Evolutionary conservation across 1,284 basidiomycete genomes (phyloP).

Genomic region (Trichosporon asahii): DNA sequence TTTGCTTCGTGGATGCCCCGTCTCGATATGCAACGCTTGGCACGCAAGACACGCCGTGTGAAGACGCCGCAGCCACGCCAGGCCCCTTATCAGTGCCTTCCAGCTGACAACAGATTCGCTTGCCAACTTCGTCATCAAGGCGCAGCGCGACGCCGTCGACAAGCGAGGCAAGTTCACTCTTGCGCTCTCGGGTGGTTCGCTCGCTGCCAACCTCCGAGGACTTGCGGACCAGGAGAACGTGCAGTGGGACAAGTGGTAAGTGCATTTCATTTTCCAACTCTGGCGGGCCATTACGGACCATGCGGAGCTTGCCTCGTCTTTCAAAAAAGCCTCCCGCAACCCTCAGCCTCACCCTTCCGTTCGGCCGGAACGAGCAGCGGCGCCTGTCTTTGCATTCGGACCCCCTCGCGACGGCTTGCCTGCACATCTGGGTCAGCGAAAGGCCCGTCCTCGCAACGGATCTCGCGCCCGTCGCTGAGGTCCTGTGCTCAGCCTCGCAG

Average conservation of each 20-base stretch:
- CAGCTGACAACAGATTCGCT: constrained; percentile 56
- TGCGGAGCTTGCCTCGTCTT: background rate
- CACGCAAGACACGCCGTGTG: background rate
- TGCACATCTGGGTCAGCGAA: background rate
- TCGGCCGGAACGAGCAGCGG: background rate
- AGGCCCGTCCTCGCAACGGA: too few relatives aligned
- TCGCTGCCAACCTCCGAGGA: constrained; percentile 78
- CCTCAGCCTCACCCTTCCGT: background rate
- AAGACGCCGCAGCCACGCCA: background rate
- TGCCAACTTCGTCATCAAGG: constrained; percentile 81
- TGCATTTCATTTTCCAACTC: background rate
- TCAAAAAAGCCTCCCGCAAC: background rate
- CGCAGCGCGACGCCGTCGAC: constrained; percentile 86
- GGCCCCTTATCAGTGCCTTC: background rate
- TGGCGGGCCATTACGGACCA: too few relatives aligned
- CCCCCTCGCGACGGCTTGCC: background rate
- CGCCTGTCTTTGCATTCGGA: background rate
- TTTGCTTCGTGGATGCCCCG: background rate
- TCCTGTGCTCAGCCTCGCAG: background rate
- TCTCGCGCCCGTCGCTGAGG: background rate
- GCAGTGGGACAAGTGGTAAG: constrained; percentile 67
- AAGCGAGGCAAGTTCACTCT: constrained; percentile 90
- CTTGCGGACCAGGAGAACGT: constrained; percentile 71
- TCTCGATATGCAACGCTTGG: background rate
- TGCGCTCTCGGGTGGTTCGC: constrained; percentile 88